Conservation (phyloP, 2,329 filamentous ascomycete species). For the Aspergillus quadrilineatus region DNA sequence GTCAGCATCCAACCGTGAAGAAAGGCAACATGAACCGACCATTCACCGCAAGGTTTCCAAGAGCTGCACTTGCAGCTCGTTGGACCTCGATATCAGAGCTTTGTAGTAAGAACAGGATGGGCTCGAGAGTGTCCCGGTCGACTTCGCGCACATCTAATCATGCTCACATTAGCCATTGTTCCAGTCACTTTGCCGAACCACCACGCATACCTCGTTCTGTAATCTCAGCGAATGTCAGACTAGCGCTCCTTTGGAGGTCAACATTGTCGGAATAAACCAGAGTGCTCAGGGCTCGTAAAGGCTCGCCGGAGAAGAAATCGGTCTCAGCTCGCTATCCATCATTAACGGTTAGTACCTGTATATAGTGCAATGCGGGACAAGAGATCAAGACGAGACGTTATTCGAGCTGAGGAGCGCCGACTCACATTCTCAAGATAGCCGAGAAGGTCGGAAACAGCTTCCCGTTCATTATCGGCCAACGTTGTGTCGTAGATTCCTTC, state of each 20-base stretch:
- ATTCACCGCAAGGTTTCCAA: slow-evolving; percentile 96
- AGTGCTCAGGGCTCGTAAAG: slow-evolving; percentile 87
- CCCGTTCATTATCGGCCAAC: slow-evolving; percentile 91
- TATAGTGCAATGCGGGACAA: neutral
- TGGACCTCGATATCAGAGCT: slow-evolving; percentile 97
- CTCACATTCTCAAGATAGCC: slow-evolving; percentile 94
- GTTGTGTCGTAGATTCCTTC: slow-evolving; percentile 83
- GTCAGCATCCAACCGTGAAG: slow-evolving; percentile 44
- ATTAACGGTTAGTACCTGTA: slow-evolving; percentile 22
- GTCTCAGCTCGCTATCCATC: slow-evolving; percentile 78
- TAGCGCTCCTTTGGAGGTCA: slow-evolving; percentile 93
- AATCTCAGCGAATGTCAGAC: slow-evolving; percentile 97
- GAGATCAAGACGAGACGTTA: neutral
- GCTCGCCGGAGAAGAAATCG: slow-evolving; percentile 97
- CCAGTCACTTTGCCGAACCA: neutral
- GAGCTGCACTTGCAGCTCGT: slow-evolving; percentile 88
- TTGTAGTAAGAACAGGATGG: slow-evolving; percentile 91
- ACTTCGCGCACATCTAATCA: slow-evolving; percentile 87
- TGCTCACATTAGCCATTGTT: neutral
- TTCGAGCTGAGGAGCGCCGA: slow-evolving; percentile 18
- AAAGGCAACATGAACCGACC: slow-evolving; percentile 54
- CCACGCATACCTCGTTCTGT: slow-evolving; percentile 78
- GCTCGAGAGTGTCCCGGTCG: slow-evolving; percentile 89
- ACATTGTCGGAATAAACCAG: slow-evolving; percentile 99
- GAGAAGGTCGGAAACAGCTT: slow-evolving; percentile 91